Base-by-base conservation (phyloP, 805 yeast genomes). In the Candida tibetensis region DNA sequence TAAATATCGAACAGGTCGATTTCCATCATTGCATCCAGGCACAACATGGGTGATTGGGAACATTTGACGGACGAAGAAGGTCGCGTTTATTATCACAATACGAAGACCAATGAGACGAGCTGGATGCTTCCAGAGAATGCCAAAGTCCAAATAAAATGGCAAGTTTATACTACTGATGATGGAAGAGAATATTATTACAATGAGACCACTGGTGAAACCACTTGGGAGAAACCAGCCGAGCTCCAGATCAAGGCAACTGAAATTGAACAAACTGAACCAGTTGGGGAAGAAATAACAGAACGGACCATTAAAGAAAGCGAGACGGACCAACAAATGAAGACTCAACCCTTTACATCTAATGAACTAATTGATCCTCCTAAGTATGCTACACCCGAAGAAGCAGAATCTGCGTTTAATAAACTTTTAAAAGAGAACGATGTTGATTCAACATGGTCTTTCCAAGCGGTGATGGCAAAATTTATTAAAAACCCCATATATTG, bases 141-240 rank as follows among this genome's bases (percentile, higher is more conserved):
- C 3, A 32, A 12, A 8, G 25, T 19, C 16, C 19, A 25, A 5
- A 10, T 22, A 10, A 28, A 39, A 28, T 69, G 71, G 61, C 72
- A 76, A 17, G 67, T 80, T 13, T 67, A 63, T 27, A 62, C 64
- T 15, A 71, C 81, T 1, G 77, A 75, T 13, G 89, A 69, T 8
- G 76, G 90, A 2, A 64, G 64, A 36, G 65, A 69, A 14, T 88
- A 88, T 58, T 89, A 85, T 66, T 82, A 81, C 59, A 84, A 85
- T 52, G 64, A 70, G 10, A 59, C 60, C 18, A 76, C 91, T 0
- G 73, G 77, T 4, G 79, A 80, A 50, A 81, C 93, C 14, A 79
- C 82, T 0, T 90, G 96, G 96, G 85, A 81, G 14, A 59, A 77
- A n/a, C 96, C 96, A 0, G 66, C 55, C 1, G 81, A 71, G 22